A percentile compares a stretch with the other conserved stretches of the same genome.
Evolutionary conservation across 345 rosid species (phyloP).

Genomic region (Mangifera indica): DNA sequence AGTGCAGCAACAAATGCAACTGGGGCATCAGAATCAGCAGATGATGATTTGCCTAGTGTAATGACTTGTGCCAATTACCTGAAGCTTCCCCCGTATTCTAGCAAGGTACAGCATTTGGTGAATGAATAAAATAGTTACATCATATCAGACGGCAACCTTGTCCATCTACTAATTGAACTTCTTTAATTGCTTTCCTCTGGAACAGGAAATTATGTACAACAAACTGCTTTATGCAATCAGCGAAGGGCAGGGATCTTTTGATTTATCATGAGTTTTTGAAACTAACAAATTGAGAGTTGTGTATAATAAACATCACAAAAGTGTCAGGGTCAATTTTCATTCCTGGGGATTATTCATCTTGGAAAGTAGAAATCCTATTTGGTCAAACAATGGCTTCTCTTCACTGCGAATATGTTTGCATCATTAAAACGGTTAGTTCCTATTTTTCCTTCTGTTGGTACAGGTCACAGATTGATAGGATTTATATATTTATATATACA

Average conservation of each 20-base stretch:
- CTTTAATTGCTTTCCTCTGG: neutral
- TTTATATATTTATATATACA: neutral
- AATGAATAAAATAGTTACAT: neutral
- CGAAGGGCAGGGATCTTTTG: conserved; percentile 99
- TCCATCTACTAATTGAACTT: neutral
- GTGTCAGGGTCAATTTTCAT: conserved; percentile 17
- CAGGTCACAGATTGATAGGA: neutral
- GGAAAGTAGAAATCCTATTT: conserved; percentile 27
- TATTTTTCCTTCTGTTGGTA: neutral
- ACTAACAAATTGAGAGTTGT: conserved; percentile 29
- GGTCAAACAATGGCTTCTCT: conserved; percentile 45
- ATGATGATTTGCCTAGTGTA: conserved; percentile 94
- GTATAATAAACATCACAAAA: conserved; percentile 28
- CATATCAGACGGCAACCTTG: neutral
- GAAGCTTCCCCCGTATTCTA: conserved; percentile 97
- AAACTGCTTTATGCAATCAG: conserved; percentile 84
- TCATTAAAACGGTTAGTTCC: conserved; percentile 35
- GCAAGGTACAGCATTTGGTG: conserved; percentile 55
- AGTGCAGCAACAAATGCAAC: conserved; percentile 65
- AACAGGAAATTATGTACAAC: conserved; percentile 96
- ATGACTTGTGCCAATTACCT: conserved; percentile 99
- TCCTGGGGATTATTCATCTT: conserved; percentile 31
- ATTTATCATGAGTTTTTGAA: conserved; percentile 63
- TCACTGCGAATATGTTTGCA: conserved; percentile 18
- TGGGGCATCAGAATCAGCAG: conserved; percentile 78